Evolutionary conservation across 768 basidiomycete genomes (phyloP), one percentile per base, ranked within the genome.

Genomic region (Gyrodon lividus): DNA sequence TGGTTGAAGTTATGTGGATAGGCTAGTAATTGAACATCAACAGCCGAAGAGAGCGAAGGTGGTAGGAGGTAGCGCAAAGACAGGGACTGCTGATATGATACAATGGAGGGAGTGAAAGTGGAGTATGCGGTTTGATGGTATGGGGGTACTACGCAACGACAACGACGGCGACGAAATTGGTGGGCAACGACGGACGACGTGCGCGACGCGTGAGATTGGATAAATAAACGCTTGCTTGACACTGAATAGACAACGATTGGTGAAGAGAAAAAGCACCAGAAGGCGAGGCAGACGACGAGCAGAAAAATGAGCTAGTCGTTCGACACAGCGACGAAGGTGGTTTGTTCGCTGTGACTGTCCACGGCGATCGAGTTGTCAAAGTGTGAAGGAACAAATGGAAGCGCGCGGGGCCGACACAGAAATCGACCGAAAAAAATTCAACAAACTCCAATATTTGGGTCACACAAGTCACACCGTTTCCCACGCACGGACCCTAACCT

Each of bases 401-500:
- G 71, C 70, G 73, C 69, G 67, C 71, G 72, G 68, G 71, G 70
- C 72, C 73, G 74, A 74, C 69, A 49, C 65, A 70, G 67, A 69
- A 57, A 66, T 70, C 66, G 62, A 63, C 61, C 69, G 53, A 57
- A 68, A 69, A 69, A 70, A 71, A 70, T 50, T 64, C 62, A 72
- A 70, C 69, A 68, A 69, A 71, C 69, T 62, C 64, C 68, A 71
- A 70, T 71, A 69, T 68, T 67, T 68, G 62, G 62, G 68, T 71
- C 64, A 67, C 67, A 60, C 59, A 38, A 35, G 66, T 66, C 64
- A 67, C 70, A 42, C 44, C 0, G 0, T 9, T 63, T 71, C 72
- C 61, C 72, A 72, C 75, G 73, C 75, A 75, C 76, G 63, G 75
- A 72, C 75, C 75, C 66, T 72, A 71, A 70, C 70, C 68, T 70